phyloP scores from a whole-genome alignment of 148 eudicot species.

The Heliamphora exappendiculata region DNA sequence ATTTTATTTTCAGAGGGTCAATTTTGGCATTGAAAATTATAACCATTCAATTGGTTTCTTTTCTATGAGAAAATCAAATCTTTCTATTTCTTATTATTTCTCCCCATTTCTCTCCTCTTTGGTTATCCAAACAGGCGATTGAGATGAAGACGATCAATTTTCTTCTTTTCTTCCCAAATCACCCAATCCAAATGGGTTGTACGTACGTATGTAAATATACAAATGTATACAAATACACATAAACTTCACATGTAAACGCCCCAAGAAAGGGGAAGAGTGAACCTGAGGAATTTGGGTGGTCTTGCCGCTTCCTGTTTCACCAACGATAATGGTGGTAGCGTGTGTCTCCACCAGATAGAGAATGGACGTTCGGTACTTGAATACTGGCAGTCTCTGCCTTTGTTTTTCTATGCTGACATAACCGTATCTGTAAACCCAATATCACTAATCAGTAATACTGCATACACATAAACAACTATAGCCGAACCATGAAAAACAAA shows the following conservation, averaged over 20 bases:
- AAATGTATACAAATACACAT: neutral
- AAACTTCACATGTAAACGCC: neutral
- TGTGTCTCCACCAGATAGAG: constrained; percentile 80
- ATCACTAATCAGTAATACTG: neutral
- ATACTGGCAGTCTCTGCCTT: constrained; percentile 78
- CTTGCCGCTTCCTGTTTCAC: constrained; percentile 92
- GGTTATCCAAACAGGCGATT: too few relatives aligned
- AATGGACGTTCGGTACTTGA: constrained; percentile 57
- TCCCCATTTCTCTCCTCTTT: too few relatives aligned
- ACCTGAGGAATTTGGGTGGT: constrained; percentile 99
- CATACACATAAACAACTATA: neutral
- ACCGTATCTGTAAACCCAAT: constrained; percentile 34
- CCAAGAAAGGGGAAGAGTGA: neutral
- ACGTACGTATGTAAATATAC: too few relatives aligned
- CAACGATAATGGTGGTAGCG: constrained; percentile 74
- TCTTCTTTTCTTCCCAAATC: too few relatives aligned
- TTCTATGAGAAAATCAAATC: too few relatives aligned
- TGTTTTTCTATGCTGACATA: constrained; percentile 54
- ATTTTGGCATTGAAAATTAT: too few relatives aligned
- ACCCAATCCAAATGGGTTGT: too few relatives aligned
- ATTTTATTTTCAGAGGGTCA: too few relatives aligned
- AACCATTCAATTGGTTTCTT: too few relatives aligned
- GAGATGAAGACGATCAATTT: too few relatives aligned
- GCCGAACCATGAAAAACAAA: neutral
- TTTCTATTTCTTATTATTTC: too few relatives aligned